Percentiles rank a stretch among this genome's conserved stretches.
Evolutionary conservation across 306 rosid genomes (phyloP).

Genomic region (Cotoneaster glaucophyllus): DNA sequence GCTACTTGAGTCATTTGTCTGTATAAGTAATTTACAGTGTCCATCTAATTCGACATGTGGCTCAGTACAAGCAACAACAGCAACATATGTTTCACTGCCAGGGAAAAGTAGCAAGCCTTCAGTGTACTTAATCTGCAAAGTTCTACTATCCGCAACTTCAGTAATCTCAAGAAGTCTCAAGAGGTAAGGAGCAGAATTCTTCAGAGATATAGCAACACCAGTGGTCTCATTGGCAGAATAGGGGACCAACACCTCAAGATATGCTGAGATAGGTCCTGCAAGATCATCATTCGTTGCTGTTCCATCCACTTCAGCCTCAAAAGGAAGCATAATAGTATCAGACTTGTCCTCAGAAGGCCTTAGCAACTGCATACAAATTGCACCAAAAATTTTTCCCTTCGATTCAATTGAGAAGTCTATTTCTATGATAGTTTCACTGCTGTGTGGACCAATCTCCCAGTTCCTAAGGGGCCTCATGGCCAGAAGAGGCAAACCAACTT

Average conservation of each 20-base stretch:
- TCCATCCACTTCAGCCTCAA: constrained; percentile 61
- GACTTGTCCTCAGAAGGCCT: constrained; percentile 61
- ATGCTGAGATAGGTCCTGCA: constrained; percentile 45
- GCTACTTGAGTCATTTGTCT: constrained; percentile 70
- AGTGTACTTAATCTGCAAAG: constrained; percentile 51
- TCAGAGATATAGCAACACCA: constrained; percentile 48
- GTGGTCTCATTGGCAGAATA: constrained; percentile 38
- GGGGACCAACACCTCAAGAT: constrained; percentile 48
- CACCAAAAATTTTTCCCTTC: constrained; percentile 67
- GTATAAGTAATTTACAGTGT: constrained; percentile 54
- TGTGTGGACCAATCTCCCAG: constrained; percentile 79
- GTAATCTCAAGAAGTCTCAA: constrained; percentile 49
- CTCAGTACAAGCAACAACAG: constrained; percentile 55
- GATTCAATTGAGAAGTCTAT: constrained; percentile 52
- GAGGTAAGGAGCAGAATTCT: constrained; percentile 48
- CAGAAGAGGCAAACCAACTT: constrained; percentile 47
- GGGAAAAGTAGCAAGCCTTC: constrained; percentile 85
- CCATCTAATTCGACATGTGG: constrained; percentile 25
- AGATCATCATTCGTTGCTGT: constrained; percentile 22
- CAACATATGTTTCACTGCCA: constrained; percentile 62
- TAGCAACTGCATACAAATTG: constrained; percentile 66
- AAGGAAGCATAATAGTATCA: constrained; percentile 69
- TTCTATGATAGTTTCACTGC: constrained; percentile 61
- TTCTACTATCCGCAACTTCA: constrained; percentile 43
- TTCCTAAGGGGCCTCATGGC: constrained; percentile 64